Base-by-base conservation (phyloP, 2,329 filamentous ascomycete species). In the Aspergillus thermomutatus region DNA sequence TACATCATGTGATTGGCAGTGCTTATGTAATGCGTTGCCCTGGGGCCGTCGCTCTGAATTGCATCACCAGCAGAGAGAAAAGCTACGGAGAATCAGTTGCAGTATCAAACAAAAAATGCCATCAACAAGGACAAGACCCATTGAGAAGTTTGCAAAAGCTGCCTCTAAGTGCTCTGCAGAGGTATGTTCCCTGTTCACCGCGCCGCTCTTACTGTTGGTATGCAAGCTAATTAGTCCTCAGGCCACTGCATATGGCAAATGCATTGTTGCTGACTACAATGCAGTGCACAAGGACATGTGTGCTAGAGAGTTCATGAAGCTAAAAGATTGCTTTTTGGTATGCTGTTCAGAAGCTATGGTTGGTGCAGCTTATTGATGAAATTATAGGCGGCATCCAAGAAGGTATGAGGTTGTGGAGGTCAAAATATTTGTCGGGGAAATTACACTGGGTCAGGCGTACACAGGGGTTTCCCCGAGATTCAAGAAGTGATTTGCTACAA, bases 231-330 rank as follows among this genome's bases (percentile, higher is more conserved):
- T 56, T 41, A 31, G 45, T 54, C 50, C 52, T 55, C 61, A 97
- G 93, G 89, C 91, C 52, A 82, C 91, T 2, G 80, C 84, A 11
- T 99, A 97, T 69, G 94, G 93, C 64, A 92, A 92, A 80, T 99
- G 94, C 72, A 87, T 99, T 62, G 83, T 93, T 51, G 85, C 86
- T 41, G 93, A 97, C 70, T 97, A 96, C 76, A 93, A 93, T 70
- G 85, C 91, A 3, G 85, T 96, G 3, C 84, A 92, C 66, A 96
- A 96, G 71, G 91, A 97, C 70, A 94, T 94, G 80, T 99, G 94
- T 69, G 81, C 82, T 4, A 86, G 85, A 56, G 92, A 97, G 69
- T 97, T 99, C 65, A 79, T 94, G 74, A 86, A 79, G 63, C 74
- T 97, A 50, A 96, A 96, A 72, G 82, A 96, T 64, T 97, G 93